A percentile compares a stretch with the other conserved stretches of the same genome.
phyloP scores from a whole-genome alignment of 441 rosid species.

The Corymbia calophylla region DNA sequence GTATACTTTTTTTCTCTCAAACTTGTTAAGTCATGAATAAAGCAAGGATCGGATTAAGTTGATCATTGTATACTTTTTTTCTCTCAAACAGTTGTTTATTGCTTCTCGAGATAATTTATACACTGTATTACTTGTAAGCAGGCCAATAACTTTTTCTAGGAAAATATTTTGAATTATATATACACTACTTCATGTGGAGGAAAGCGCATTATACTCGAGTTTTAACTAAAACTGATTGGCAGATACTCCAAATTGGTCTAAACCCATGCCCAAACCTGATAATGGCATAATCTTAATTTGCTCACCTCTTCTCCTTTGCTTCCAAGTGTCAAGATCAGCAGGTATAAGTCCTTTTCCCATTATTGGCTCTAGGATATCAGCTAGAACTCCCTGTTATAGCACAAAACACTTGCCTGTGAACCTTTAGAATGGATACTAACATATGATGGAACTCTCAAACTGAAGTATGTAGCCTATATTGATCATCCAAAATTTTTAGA shows the following conservation, averaged over 20 bases:
- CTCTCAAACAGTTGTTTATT: background rate
- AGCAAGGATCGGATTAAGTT: background rate
- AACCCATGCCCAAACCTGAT: background rate
- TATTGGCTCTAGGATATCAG: slow-evolving; percentile 93
- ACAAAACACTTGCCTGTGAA: background rate
- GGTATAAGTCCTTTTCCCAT: slow-evolving; percentile 99
- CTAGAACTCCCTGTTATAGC: slow-evolving; percentile 69
- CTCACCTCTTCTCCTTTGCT: slow-evolving; percentile 90
- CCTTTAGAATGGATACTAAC: background rate
- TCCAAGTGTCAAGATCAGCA: slow-evolving; percentile 91
- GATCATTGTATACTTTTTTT: background rate
- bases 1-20: too few relatives aligned
- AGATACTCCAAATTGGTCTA: background rate
- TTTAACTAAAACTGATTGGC: background rate
- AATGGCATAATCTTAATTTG: background rate
- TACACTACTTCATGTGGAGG: background rate
- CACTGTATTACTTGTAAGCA: background rate
- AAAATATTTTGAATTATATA: background rate
- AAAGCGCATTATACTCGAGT: background rate
- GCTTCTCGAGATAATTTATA: background rate
- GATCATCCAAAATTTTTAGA: background rate
- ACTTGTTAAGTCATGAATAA: too few relatives aligned
- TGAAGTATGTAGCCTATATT: background rate
- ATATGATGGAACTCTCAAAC: background rate
- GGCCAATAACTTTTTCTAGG: background rate